Conservation (phyloP, 1,284 basidiomycete species). For the Sphagnurus paluster region DNA sequence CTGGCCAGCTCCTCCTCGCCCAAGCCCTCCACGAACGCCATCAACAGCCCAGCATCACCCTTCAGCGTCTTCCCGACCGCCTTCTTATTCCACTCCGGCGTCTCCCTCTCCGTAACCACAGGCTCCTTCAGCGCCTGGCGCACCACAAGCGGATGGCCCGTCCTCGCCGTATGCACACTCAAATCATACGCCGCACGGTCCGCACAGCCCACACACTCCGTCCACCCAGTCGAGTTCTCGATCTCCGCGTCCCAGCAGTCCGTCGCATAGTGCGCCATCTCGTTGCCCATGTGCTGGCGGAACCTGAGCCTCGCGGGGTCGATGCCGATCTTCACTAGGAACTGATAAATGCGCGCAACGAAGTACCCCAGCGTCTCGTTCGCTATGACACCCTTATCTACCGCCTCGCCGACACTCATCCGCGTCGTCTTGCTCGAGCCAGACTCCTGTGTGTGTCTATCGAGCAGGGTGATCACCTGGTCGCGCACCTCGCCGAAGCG, state of each 20-base stretch:
- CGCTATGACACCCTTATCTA: constrained; percentile 84
- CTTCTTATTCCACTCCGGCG: constrained; percentile 87
- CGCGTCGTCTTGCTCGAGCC: constrained; percentile 70
- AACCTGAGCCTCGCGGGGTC: constrained; percentile 86
- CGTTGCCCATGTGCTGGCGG: constrained; percentile 92
- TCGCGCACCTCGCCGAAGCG: constrained; percentile 84
- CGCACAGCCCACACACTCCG: constrained; percentile 99
- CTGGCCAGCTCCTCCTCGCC: constrained; percentile 69
- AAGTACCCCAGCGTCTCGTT: constrained; percentile 99
- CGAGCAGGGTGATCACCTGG: constrained; percentile 76
- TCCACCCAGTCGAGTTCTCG: constrained; percentile 94
- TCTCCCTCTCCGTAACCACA: constrained; percentile 61
- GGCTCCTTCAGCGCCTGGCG: constrained; percentile 86
- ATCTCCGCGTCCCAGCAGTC: constrained; percentile 99
- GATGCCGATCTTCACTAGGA: constrained; percentile 92
- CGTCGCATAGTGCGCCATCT: constrained; percentile 99
- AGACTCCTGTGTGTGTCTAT: constrained; percentile 79
- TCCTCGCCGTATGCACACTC: constrained; percentile 60
- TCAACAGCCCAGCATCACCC: constrained; percentile 76
- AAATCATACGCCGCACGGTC: constrained; percentile 97
- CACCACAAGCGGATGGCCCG: constrained; percentile 77
- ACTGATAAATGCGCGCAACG: constrained; percentile 89
- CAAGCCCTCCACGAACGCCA: constrained; percentile 69
- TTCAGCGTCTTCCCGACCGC: constrained; percentile 89
- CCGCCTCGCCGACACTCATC: constrained; percentile 89